Evolutionary conservation across 1,284 basidiomycete species (phyloP).

Genomic region (Cutaneotrichosporon cyanovorans): DNA sequence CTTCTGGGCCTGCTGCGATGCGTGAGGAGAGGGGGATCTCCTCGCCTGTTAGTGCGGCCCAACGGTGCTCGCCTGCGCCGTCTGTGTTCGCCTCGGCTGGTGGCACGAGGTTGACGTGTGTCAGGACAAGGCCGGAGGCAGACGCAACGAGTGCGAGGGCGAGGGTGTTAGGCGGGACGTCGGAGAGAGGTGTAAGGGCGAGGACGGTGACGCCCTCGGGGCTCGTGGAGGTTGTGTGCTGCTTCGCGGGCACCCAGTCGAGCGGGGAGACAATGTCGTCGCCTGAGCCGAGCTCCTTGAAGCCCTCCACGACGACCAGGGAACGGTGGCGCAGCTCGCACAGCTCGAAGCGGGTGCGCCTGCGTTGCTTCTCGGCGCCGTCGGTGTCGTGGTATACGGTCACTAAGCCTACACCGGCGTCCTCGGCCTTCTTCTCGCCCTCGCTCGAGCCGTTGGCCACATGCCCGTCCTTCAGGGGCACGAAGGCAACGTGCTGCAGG

Average conservation of each 20-base stretch:
- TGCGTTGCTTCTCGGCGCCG: conserved; percentile 1
- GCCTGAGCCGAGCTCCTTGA: conserved; percentile 11
- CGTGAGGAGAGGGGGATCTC: conserved; percentile 5
- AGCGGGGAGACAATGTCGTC: conserved; percentile 4
- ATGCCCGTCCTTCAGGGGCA: conserved; percentile 7
- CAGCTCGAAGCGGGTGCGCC: conserved; percentile 16
- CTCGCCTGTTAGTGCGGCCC: conserved; percentile 12
- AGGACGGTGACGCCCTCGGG: conserved; percentile 20
- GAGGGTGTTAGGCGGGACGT: conserved; percentile 22
- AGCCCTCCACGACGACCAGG: conserved; percentile 13
- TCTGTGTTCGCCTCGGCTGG: conserved; percentile 1
- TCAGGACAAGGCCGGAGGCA: conserved; percentile 11
- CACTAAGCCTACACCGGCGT: conserved; percentile 6
- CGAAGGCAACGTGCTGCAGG: conserved; percentile 12
- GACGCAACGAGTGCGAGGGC: conserved; percentile 23
- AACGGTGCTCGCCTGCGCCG: conserved; percentile 6
- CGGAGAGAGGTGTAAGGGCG: conserved; percentile 21
- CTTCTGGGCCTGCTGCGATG: background rate
- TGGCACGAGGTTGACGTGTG: conserved; percentile 21
- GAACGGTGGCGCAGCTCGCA: conserved; percentile 10
- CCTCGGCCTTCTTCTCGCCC: background rate
- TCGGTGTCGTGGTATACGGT: conserved; percentile 14
- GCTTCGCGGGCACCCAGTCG: conserved; percentile 13
- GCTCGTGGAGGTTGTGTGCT: conserved; percentile 11
- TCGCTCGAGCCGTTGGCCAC: conserved; percentile 1